Conservation (phyloP, 1,284 basidiomycete genomes). For the Cutaneotrichosporon sp. region DNA sequence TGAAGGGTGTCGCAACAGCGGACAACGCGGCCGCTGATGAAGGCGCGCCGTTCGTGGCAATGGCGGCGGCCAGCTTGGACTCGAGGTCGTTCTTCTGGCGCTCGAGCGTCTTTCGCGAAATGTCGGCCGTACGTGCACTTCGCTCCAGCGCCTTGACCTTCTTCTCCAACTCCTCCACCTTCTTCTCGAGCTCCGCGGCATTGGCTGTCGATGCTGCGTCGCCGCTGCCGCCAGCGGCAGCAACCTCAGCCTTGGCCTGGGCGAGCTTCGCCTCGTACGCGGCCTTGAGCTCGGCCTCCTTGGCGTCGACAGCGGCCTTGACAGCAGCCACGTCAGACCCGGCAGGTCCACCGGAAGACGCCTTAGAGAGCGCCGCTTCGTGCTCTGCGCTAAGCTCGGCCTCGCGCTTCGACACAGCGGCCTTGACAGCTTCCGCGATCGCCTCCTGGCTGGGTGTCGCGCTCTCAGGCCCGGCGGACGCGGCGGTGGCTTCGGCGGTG, state of each 20-base stretch:
- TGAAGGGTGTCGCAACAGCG: slow-evolving; percentile 28
- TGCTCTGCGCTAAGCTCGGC: slow-evolving; percentile 39
- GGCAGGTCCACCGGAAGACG: slow-evolving; percentile 15
- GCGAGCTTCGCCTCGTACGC: slow-evolving; percentile 25
- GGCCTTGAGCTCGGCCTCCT: slow-evolving; percentile 34
- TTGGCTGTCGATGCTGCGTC: background rate
- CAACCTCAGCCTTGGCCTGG: slow-evolving; percentile 18
- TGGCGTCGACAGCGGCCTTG: slow-evolving; percentile 30
- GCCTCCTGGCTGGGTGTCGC: slow-evolving; percentile 23
- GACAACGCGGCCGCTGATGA: slow-evolving; percentile 15
- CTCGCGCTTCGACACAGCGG: slow-evolving; percentile 44
- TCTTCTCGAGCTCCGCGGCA: slow-evolving; percentile 31
- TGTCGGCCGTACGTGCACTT: slow-evolving; percentile 44
- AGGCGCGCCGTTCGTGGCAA: slow-evolving; percentile 10
- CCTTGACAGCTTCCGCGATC: slow-evolving; percentile 45
- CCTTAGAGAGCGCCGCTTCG: slow-evolving; percentile 25
- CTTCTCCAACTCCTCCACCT: slow-evolving; percentile 34
- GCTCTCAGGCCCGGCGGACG: background rate
- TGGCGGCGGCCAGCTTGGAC: slow-evolving; percentile 29
- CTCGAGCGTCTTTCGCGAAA: slow-evolving; percentile 46
- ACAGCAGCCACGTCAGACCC: slow-evolving; percentile 19
- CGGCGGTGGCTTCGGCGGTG: slow-evolving; percentile 11
- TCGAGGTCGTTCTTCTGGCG: slow-evolving; percentile 29
- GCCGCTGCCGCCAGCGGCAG: background rate
- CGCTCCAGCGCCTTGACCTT: slow-evolving; percentile 45